Evolutionary conservation across 2,329 filamentous ascomycete species (phyloP).

Genomic region (Claviceps spartinae): DNA sequence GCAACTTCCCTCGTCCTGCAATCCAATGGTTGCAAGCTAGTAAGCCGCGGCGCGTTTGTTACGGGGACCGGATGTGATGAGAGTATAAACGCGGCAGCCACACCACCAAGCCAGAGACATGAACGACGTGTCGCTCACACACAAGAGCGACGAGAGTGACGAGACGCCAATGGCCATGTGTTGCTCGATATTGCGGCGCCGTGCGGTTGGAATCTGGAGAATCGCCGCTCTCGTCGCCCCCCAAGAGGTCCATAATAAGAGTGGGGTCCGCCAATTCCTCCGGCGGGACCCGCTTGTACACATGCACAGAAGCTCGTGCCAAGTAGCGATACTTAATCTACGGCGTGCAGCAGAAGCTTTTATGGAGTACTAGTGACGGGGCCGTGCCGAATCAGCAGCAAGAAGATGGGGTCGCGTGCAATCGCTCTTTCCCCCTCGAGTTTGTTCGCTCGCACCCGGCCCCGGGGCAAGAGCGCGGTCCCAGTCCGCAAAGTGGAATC

Average conservation of each 20-base stretch:
- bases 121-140: background rate
- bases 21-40: background rate
- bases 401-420: slow-evolving; percentile 1
- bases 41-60: background rate
- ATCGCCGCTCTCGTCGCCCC: slow-evolving; percentile 5
- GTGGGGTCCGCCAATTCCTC: slow-evolving; percentile 3
- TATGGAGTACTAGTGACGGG: background rate
- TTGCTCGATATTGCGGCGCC: slow-evolving; percentile 1
- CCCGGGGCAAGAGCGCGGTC: slow-evolving; percentile 4
- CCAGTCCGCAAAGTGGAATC: slow-evolving; percentile 9
- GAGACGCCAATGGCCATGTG: slow-evolving; percentile 1
- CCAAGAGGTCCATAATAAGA: background rate
- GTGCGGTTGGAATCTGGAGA: background rate
- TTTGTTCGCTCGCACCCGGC: slow-evolving; percentile 2
- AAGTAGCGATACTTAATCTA: background rate
- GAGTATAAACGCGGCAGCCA: background rate
- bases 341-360: background rate
- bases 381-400: background rate
- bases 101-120: background rate
- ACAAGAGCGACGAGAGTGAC: no score
- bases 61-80: background rate
- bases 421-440: slow-evolving; percentile 3
- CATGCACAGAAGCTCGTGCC: background rate
- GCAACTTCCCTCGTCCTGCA: background rate
- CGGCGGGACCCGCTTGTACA: slow-evolving; percentile 2